Evolutionary conservation across 129 eudicot species (phyloP), one percentile per base, ranked within the genome.

Genomic region (Flaveria bidentis): DNA sequence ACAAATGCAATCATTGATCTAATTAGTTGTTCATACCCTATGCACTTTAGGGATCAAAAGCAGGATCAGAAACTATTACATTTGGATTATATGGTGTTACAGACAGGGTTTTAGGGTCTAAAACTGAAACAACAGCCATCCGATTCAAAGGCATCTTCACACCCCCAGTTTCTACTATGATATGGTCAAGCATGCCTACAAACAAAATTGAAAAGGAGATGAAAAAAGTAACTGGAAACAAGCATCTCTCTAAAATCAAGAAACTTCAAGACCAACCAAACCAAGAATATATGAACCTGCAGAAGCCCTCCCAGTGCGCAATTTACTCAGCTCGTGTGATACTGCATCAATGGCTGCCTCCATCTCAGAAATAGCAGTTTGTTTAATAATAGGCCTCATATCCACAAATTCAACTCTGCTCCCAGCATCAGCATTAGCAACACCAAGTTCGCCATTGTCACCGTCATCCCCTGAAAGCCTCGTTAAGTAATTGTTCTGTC

Each of bases 151-250:
- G 89, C 81, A 84, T 88, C 87, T 91, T 93, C 74, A 87, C 85
- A 75, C 98, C 98, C 13, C 86, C 80, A 9, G 86, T 79, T 79
- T 90, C 90, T 25, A 93, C 96, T 53, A 91, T 81, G 41, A 93
- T 93, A 80, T 93, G 98, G 66, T 93, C 98, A 50, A 93, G 93
- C 97, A 93, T 93, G 70, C 98, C 98, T 93, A 82, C 65, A 78
- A 51, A 75, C 30, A 45, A 16, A 36, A 25, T 78, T 22, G 47
- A 52, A 42, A 79, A 69, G 41, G 1, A 62, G 2, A 15, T 8
- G 30, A 18, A 64, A 23, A 22, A 20, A 9, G 57, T 20, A 72
- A 22, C 23, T 30, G 23, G 42, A 18, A 17, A n/a, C 22, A 26
- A 25, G 69, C 42, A 13, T 17, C 50, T 23, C 23, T 62, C 14